These are phyloP conservation scores for Fusarium temperatum DNA, from an alignment of 2,329 filamentous ascomycete genomes.

Conservation along the genomic window DNA sequence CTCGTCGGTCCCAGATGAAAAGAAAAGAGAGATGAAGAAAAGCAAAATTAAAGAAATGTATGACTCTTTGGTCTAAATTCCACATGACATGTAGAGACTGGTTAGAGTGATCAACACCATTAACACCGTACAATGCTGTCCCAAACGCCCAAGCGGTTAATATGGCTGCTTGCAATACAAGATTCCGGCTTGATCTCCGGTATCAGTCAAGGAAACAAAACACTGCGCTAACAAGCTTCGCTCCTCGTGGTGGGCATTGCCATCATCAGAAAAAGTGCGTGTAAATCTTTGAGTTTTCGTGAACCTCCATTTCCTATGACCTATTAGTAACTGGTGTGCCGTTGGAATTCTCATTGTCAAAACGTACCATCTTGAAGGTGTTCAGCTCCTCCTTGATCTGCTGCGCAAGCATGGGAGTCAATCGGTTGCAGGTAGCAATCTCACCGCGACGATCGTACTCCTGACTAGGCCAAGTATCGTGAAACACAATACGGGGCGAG, in stretches of 20 bases:
- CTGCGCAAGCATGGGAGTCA: slow-evolving; percentile 96
- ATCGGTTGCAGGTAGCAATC: slow-evolving; percentile 95
- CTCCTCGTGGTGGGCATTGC: slow-evolving; percentile 38
- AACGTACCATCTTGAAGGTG: slow-evolving; percentile 88
- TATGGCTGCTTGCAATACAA: slow-evolving; percentile 62
- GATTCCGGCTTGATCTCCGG: slow-evolving; percentile 46
- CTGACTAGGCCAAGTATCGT: slow-evolving; percentile 94
- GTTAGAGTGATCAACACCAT: slow-evolving; percentile 58
- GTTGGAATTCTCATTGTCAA: neutral
- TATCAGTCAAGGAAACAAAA: slow-evolving; percentile 42
- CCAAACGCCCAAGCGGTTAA: slow-evolving; percentile 62
- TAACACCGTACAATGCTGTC: slow-evolving; percentile 68
- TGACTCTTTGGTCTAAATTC: slow-evolving; percentile 49
- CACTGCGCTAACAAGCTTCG: slow-evolving; percentile 36
- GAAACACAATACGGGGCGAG: slow-evolving; percentile 91
- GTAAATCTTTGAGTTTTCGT: slow-evolving; percentile 98
- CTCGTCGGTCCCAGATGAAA: slow-evolving; percentile 32
- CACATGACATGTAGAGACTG: slow-evolving; percentile 48
- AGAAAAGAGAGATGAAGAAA: slow-evolving; percentile 38
- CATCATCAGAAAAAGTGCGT: slow-evolving; percentile 96
- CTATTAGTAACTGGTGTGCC: slow-evolving; percentile 49
- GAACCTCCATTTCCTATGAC: slow-evolving; percentile 96
- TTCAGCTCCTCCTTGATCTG: slow-evolving; percentile 99
- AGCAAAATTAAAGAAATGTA: slow-evolving; percentile 50
- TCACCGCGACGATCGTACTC: slow-evolving; percentile 97